Percentiles rank a stretch among this genome's conserved stretches.
Conservation (phyloP, 306 rosid genomes). For the Senna siamea region DNA sequence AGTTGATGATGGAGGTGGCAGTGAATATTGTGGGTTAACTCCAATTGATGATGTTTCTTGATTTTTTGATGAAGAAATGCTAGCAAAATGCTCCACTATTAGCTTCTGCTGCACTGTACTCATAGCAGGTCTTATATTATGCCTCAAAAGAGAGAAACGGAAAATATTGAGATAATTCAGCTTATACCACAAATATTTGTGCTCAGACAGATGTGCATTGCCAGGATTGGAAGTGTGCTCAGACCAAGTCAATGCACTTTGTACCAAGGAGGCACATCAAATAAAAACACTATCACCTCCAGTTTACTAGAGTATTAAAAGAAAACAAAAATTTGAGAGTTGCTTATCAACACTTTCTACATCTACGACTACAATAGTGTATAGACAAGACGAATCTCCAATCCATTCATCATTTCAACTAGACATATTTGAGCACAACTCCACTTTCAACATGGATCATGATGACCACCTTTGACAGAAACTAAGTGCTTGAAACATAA, state of each 20-base stretch:
- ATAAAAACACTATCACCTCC: constrained; percentile 15
- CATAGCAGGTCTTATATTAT: constrained; percentile 30
- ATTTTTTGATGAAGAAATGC: constrained; percentile 72
- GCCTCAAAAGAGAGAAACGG: neutral
- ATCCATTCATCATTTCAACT: constrained; percentile 5
- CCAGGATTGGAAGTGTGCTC: neutral
- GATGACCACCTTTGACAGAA: constrained; percentile 18
- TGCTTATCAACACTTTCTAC: neutral
- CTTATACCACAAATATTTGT: constrained; percentile 2
- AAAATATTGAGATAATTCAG: constrained; percentile 21
- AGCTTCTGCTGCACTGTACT: constrained; percentile 57
- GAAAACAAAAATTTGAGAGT: neutral
- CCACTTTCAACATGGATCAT: constrained; percentile 10
- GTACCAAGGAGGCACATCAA: constrained; percentile 19
- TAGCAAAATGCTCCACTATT: constrained; percentile 57
- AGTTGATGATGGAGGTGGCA: constrained; percentile 72
- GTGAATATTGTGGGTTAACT: constrained; percentile 66
- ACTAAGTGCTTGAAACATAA: neutral
- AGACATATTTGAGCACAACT: neutral
- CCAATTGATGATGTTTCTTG: constrained; percentile 76
- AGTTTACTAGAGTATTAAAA: neutral
- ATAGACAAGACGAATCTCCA: neutral
- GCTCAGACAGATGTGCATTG: too few relatives aligned
- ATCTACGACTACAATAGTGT: neutral
- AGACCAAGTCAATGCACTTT: neutral